A percentile compares a stretch with the other conserved stretches of the same genome.
Conservation (phyloP, 768 basidiomycete genomes). For the Psilocybe cubensis region DNA sequence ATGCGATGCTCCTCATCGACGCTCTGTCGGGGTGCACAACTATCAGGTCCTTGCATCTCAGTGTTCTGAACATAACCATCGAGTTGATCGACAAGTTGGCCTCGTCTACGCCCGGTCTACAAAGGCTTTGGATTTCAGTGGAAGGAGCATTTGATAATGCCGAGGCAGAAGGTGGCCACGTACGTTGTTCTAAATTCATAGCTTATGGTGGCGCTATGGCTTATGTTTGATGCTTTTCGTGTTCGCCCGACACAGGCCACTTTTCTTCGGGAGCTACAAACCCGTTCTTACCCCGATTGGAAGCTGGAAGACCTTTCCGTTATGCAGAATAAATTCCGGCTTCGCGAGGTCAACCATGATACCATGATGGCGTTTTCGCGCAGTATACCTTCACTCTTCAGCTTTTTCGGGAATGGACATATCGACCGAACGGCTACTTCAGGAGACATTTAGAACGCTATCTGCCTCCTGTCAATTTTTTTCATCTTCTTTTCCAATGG, state of each 20-base stretch:
- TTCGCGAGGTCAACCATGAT: neutral
- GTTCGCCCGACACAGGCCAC: neutral
- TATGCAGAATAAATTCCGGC: neutral
- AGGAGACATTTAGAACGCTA: neutral
- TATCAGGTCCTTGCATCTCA: neutral
- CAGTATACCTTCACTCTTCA: constrained; percentile 4
- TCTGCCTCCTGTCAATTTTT: neutral
- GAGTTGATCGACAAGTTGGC: neutral
- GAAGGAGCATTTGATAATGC: neutral
- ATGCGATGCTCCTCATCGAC: neutral
- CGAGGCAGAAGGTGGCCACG: neutral
- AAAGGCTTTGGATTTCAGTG: constrained; percentile 1
- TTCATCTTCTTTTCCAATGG: neutral
- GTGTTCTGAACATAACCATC: neutral
- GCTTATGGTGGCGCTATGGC: neutral
- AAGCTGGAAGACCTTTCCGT: constrained; percentile 4
- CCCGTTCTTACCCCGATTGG: constrained; percentile 1
- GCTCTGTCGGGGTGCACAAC: neutral
- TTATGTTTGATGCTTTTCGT: neutral
- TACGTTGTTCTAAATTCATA: neutral
- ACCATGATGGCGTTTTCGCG: neutral
- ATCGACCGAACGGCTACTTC: constrained; percentile 1
- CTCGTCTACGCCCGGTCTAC: neutral
- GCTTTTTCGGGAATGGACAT: constrained; percentile 7
- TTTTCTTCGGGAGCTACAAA: neutral